These are phyloP conservation scores for Physaria fendleri DNA, from an alignment of 345 rosid genomes.

Conservation along the genomic window DNA sequence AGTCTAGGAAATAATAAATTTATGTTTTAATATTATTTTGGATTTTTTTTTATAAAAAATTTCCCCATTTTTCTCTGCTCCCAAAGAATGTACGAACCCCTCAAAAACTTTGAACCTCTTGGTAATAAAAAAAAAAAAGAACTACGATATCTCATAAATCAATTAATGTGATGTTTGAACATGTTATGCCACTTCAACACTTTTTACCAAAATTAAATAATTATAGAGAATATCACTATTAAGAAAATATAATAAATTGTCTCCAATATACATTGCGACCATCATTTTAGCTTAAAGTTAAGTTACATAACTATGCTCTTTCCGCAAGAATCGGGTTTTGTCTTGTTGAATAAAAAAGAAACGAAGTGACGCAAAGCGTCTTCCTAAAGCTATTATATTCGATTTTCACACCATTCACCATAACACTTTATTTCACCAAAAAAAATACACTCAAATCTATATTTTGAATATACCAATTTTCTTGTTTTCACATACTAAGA, in stretches of 20 bases:
- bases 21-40: no score
- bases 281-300: constrained; percentile 29
- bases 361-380: constrained; percentile 35
- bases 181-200: background rate
- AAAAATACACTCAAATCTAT: background rate
- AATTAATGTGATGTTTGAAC: background rate
- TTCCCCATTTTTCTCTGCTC: no score
- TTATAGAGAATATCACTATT: background rate
- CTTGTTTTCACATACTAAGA: background rate
- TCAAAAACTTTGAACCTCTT: no score
- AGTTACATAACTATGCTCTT: constrained; percentile 31
- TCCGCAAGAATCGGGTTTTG: constrained; percentile 31
- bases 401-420: constrained; percentile 10
- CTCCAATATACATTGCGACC: constrained; percentile 14
- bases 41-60: no score
- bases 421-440: constrained; percentile 17
- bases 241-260: background rate
- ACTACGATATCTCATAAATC: background rate
- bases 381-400: constrained; percentile 26
- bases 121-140: no score
- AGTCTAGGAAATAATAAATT: no score
- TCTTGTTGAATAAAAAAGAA: constrained; percentile 23
- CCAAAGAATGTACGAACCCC: no score
- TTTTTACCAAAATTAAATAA: background rate
- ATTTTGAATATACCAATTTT: background rate